Percentiles rank a stretch among this genome's conserved stretches.
Evolutionary conservation across 345 rosid species (phyloP).

Genomic region (Heritiera fomes): DNA sequence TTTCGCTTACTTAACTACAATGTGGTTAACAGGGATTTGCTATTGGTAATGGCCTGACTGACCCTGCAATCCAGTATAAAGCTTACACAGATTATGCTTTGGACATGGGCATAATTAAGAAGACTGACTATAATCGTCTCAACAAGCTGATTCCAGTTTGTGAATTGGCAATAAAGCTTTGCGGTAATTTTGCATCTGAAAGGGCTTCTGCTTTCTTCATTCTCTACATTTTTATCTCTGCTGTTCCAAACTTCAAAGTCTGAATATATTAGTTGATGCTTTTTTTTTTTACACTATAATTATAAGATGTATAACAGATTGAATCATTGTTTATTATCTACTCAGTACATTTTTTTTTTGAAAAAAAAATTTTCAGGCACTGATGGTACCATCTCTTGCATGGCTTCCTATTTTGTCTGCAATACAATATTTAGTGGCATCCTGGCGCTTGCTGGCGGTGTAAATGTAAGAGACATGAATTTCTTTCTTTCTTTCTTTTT

Average conservation of each 20-base stretch:
- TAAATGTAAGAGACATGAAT: conserved; percentile 59
- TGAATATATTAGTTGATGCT: conserved; percentile 32
- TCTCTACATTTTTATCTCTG: background rate
- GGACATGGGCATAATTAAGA: conserved; percentile 73
- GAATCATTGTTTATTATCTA: background rate
- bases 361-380: conserved; percentile 58
- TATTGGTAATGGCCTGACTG: conserved; percentile 97
- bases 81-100: conserved; percentile 97
- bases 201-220: background rate
- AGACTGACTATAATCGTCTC: conserved; percentile 60
- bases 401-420: conserved; percentile 96
- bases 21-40: conserved; percentile 77
- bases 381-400: conserved; percentile 88
- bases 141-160: conserved; percentile 85
- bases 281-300: background rate
- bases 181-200: conserved; percentile 48
- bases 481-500: background rate
- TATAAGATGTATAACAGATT: background rate
- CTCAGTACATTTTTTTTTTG: background rate
- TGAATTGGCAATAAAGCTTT: conserved; percentile 82
- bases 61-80: conserved; percentile 89
- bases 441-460: conserved; percentile 56
- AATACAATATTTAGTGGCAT: conserved; percentile 73
- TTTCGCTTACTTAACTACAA: conserved; percentile 1
- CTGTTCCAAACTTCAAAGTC: conserved; percentile 27